Evolutionary conservation across 495 filamentous ascomycete species (phyloP).

Genomic region (Lasiosphaeria ovina): DNA sequence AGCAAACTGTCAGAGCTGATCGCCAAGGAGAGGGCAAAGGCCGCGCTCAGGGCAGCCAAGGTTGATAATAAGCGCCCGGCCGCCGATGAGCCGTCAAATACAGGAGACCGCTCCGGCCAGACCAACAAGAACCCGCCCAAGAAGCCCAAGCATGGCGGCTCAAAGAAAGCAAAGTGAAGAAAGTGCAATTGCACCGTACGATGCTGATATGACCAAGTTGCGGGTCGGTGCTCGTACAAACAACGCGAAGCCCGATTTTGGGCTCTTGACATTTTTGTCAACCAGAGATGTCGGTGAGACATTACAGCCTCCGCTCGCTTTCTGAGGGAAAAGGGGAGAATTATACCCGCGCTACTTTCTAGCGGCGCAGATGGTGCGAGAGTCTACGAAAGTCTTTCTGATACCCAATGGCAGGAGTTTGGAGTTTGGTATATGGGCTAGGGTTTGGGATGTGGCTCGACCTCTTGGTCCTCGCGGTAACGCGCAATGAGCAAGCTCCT

Average conservation of each 20-base stretch:
- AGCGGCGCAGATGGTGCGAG: background rate
- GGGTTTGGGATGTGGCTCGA: background rate
- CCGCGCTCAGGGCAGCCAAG: slow-evolving; percentile 33
- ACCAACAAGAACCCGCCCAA: slow-evolving; percentile 21
- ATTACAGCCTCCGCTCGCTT: background rate
- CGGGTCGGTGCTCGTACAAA: too few species aligned
- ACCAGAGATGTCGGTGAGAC: background rate
- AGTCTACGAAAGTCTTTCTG: background rate
- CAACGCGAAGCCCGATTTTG: background rate
- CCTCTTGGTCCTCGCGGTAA: background rate
- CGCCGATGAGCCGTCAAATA: slow-evolving; percentile 18
- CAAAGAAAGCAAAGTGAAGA: slow-evolving; percentile 27
- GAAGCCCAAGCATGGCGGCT: slow-evolving; percentile 29
- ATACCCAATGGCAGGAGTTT: background rate
- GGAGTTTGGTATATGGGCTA: background rate
- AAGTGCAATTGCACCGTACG: background rate
- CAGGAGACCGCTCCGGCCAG: background rate
- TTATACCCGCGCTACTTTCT: background rate
- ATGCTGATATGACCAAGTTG: background rate
- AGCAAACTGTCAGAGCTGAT: slow-evolving; percentile 44
- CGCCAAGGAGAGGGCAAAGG: slow-evolving; percentile 46
- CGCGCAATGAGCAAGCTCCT: background rate
- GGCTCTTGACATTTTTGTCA: slow-evolving; percentile 2
- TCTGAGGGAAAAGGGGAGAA: background rate
- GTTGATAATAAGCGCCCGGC: slow-evolving; percentile 40